A percentile compares a stretch with the other conserved stretches of the same genome.
Conservation (phyloP, 805 yeast species). For the Jamesozyma hellenica region DNA sequence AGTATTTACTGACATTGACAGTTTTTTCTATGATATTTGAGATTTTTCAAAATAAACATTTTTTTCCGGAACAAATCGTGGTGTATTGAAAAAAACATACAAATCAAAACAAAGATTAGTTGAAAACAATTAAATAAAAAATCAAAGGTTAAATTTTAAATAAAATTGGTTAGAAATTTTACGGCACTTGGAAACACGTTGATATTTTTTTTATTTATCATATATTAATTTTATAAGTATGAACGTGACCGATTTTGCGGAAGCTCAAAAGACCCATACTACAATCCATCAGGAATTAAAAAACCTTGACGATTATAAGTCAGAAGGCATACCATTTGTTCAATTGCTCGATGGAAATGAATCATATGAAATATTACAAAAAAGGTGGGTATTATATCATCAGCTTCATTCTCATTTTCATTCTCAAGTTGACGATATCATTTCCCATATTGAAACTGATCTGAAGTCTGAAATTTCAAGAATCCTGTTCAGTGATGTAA, state of each 20-base stretch:
- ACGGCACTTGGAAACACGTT: too few species aligned
- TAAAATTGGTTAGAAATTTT: too few species aligned
- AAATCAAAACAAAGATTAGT: too few species aligned
- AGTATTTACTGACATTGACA: too few species aligned
- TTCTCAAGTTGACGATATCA: constrained; percentile 22
- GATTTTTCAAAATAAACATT: too few species aligned
- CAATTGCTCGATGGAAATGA: constrained; percentile 37
- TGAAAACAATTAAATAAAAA: too few species aligned
- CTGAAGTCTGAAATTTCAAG: constrained; percentile 27
- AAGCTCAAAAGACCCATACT: constrained; percentile 26
- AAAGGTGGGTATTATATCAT: constrained; percentile 35
- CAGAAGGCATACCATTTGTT: constrained; percentile 32
- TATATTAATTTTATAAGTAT: too few species aligned
- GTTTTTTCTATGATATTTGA: too few species aligned
- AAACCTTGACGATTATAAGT: background rate
- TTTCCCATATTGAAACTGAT: constrained; percentile 28
- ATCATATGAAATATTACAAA: constrained; percentile 27
- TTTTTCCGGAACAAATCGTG: too few species aligned
- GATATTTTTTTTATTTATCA: too few species aligned
- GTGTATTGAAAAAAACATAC: too few species aligned
- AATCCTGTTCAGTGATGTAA: constrained; percentile 9
- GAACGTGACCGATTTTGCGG: constrained; percentile 25
- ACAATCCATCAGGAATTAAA: constrained; percentile 15
- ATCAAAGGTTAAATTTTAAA: too few species aligned
- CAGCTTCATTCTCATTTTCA: constrained; percentile 28